phyloP scores from a whole-genome alignment of 768 basidiomycete species.

The Trametes cinnabarina region DNA sequence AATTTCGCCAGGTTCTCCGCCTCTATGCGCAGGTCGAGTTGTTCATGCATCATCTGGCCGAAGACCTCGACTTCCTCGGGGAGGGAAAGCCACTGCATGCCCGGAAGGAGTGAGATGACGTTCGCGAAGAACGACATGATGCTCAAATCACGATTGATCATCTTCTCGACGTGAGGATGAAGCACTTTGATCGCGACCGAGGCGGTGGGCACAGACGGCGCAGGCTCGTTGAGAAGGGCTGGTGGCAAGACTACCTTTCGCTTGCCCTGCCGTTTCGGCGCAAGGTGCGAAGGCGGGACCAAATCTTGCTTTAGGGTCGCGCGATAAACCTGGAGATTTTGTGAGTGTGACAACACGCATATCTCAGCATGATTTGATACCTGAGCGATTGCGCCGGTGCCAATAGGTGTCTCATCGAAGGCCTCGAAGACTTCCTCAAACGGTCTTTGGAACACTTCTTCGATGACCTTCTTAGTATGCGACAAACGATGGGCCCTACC shows the following conservation, averaged over 20 bases:
- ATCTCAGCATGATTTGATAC: slow-evolving; percentile 28
- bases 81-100: slow-evolving; percentile 95
- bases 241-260: slow-evolving; percentile 52
- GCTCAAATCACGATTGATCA: slow-evolving; percentile 83
- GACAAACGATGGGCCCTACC: slow-evolving; percentile 76
- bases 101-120: slow-evolving; percentile 74
- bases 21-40: slow-evolving; percentile 88
- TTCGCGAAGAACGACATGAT: slow-evolving; percentile 95
- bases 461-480: slow-evolving; percentile 81
- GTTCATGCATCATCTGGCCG: slow-evolving; percentile 93
- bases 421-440: slow-evolving; percentile 91
- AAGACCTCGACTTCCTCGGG: slow-evolving; percentile 95
- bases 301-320: slow-evolving; percentile 82
- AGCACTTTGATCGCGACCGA: slow-evolving; percentile 95
- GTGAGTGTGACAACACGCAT: too few species aligned
- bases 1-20: slow-evolving; percentile 84
- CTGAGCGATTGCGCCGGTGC: slow-evolving; percentile 99
- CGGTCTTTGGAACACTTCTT: slow-evolving; percentile 75
- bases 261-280: slow-evolving; percentile 62
- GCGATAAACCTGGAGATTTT: slow-evolving; percentile 72
- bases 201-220: slow-evolving; percentile 74
- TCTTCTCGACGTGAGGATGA: slow-evolving; percentile 81
- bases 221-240: slow-evolving; percentile 47
- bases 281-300: slow-evolving; percentile 80
- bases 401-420: slow-evolving; percentile 85